Base-by-base conservation (phyloP, 495 filamentous ascomycete genomes). In the Penicillium turbatum region DNA sequence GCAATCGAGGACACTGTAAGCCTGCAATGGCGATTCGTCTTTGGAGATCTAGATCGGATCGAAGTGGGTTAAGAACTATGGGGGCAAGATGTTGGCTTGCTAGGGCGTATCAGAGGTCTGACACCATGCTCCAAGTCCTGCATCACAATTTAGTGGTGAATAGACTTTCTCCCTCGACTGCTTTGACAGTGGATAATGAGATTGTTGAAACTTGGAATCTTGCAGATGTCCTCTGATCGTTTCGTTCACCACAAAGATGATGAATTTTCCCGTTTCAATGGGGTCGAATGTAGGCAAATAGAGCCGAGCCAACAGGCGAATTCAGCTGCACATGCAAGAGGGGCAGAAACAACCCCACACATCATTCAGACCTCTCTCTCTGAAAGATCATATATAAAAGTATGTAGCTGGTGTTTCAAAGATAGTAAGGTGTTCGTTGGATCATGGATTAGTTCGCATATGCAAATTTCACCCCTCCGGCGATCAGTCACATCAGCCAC, bases 11-110 rank as follows among this genome's bases (percentile, higher is more conserved):
- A 48, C 36, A 34, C 10, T 27, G 43, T 24, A 1, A 40, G 26
- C 19, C 17, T 13, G 21, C 4, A 24, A 32, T 26, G 35, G 13
- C 31, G 27, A 40, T 48, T 46, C 31, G 31, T 12, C 30, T 17
- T 6, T 31, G 1, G n/a, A 15, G 51, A 65, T 65, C 62, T 63
- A 56, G 62, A 65, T 65, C 62, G 56, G 60, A 63, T 63, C 59
- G 59, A 32, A 34, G 47, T 37, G 43, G 62, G 32, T 11, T 32
- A 32, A 27, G 60, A 65, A 60, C 62, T 42, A 52, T 56, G 62
- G 56, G 53, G 59, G 54, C 29, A 30, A 16, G 17, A 4, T 4
- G 21, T 13, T 19, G 17, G 15, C 29, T 34, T 27, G 37, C 12
- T 3, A 5, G 12, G 36, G 49, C 50, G 51, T 47, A 60, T 57